phyloP scores from a whole-genome alignment of 2,329 filamentous ascomycete genomes.

The Neodidymelliopsis sp. region DNA sequence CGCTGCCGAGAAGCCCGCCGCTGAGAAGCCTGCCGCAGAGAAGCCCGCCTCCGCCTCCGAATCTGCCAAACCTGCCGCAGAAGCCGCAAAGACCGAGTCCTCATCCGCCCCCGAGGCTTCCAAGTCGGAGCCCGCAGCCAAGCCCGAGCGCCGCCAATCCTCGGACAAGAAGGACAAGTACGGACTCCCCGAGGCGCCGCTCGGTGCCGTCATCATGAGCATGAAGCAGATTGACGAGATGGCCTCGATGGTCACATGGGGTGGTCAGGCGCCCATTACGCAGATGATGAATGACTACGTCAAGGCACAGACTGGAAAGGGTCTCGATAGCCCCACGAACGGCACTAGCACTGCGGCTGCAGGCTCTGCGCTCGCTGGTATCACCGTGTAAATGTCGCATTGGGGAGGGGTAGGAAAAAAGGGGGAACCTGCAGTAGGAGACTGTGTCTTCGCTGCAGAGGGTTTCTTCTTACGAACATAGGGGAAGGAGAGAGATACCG shows the following conservation, averaged over 20 bases:
- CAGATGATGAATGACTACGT: slow-evolving; percentile 48
- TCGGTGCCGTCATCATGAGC: slow-evolving; percentile 41
- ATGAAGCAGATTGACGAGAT: slow-evolving; percentile 47
- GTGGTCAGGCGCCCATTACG: slow-evolving; percentile 39
- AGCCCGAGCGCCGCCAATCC: slow-evolving; percentile 29
- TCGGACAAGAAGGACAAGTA: slow-evolving; percentile 32
- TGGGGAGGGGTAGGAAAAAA: background rate
- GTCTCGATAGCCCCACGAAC: slow-evolving; percentile 10
- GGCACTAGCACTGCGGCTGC: slow-evolving; percentile 4
- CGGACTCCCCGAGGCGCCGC: slow-evolving; percentile 24
- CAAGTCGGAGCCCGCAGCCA: slow-evolving; percentile 21
- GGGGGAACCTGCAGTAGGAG: slow-evolving; percentile 4
- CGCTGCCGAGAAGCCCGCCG: slow-evolving; percentile 2
- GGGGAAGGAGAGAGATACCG: too few species aligned
- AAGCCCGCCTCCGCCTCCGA: background rate
- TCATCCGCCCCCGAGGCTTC: slow-evolving; percentile 15
- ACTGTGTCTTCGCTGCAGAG: slow-evolving; percentile 14
- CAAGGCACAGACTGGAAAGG: slow-evolving; percentile 35
- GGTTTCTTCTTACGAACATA: too few species aligned
- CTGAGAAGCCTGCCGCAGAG: slow-evolving; percentile 2
- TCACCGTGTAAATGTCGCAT: slow-evolving; percentile 1
- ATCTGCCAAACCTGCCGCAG: slow-evolving; percentile 1
- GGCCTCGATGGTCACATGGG: slow-evolving; percentile 36
- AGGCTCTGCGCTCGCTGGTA: background rate
- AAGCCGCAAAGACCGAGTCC: slow-evolving; percentile 15